phyloP scores from a whole-genome alignment of 805 yeast genomes.

The Saccharomycopsis javanensis region DNA sequence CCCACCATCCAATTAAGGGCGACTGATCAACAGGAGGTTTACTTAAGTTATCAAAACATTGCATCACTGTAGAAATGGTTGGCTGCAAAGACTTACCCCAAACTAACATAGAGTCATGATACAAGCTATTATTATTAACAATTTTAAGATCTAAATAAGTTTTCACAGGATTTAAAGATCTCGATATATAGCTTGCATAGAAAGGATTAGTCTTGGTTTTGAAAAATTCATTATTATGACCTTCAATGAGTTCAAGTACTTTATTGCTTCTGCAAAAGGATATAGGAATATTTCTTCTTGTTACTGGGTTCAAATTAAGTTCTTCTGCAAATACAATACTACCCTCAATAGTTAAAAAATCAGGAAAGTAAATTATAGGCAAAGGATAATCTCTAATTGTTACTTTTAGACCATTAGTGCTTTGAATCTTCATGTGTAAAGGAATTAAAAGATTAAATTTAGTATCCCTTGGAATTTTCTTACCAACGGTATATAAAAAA shows the following conservation, averaged over 20 bases:
- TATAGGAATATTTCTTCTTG: constrained; percentile 41
- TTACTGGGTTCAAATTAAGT: constrained; percentile 32
- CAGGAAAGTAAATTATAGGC: constrained; percentile 44
- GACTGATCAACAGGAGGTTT: constrained; percentile 65
- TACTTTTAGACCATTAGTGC: constrained; percentile 34
- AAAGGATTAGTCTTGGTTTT: constrained; percentile 31
- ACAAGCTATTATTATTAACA: constrained; percentile 30
- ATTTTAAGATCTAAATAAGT: constrained; percentile 41
- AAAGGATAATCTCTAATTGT: constrained; percentile 46
- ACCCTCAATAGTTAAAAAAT: constrained; percentile 27
- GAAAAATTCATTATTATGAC: background rate
- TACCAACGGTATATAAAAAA: constrained; percentile 32
- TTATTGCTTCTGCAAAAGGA: background rate
- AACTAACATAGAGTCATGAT: constrained; percentile 40
- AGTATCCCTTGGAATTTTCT: constrained; percentile 44
- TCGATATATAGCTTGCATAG: constrained; percentile 46
- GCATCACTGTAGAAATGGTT: constrained; percentile 49
- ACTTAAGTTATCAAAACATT: constrained; percentile 56
- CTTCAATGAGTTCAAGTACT: background rate
- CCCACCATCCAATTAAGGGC: constrained; percentile 62
- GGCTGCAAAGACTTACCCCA: constrained; percentile 62
- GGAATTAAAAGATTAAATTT: constrained; percentile 49
- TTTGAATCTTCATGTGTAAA: constrained; percentile 33
- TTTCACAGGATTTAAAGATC: constrained; percentile 58
- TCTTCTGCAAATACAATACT: constrained; percentile 53